These are phyloP conservation scores for Margaritispora aquatica DNA, from an alignment of 495 filamentous ascomycete species.

Conservation along the genomic window DNA sequence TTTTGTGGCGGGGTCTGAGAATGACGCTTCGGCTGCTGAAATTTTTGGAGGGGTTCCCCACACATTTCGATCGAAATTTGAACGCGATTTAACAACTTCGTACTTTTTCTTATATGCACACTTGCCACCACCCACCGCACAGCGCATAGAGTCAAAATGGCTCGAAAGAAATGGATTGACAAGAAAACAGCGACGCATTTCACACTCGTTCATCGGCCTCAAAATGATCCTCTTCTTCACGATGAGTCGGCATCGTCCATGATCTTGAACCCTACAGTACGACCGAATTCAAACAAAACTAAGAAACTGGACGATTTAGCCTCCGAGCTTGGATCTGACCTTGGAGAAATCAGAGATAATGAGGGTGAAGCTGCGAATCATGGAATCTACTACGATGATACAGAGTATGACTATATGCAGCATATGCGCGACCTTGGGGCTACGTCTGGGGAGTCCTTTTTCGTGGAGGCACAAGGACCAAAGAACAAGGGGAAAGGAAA, in stretches of 20 bases:
- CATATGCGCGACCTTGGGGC: slow-evolving; percentile 80
- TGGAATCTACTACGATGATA: slow-evolving; percentile 82
- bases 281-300: slow-evolving; percentile 46
- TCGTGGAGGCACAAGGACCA: slow-evolving; percentile 61
- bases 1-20: too few species aligned
- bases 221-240: slow-evolving; percentile 94
- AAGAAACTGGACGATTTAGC: slow-evolving; percentile 68
- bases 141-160: slow-evolving; percentile 62
- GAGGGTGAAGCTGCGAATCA: slow-evolving; percentile 95
- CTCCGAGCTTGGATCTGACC: slow-evolving; percentile 63
- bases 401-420: slow-evolving; percentile 98
- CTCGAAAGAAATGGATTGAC: slow-evolving; percentile 83
- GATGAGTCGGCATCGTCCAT: slow-evolving; percentile 75
- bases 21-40: too few species aligned
- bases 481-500: slow-evolving; percentile 60
- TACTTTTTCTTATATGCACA: too few species aligned
- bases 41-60: too few species aligned
- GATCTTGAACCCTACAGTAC: slow-evolving; percentile 58
- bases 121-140: not conserved
- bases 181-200: slow-evolving; percentile 92
- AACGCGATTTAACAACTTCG: not conserved
- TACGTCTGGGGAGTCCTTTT: slow-evolving; percentile 58
- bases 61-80: not conserved
- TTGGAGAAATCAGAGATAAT: slow-evolving; percentile 64
- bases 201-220: slow-evolving; percentile 88